Evolutionary conservation across 306 rosid genomes (phyloP).

Genomic region (Pyrus pyrifolia): DNA sequence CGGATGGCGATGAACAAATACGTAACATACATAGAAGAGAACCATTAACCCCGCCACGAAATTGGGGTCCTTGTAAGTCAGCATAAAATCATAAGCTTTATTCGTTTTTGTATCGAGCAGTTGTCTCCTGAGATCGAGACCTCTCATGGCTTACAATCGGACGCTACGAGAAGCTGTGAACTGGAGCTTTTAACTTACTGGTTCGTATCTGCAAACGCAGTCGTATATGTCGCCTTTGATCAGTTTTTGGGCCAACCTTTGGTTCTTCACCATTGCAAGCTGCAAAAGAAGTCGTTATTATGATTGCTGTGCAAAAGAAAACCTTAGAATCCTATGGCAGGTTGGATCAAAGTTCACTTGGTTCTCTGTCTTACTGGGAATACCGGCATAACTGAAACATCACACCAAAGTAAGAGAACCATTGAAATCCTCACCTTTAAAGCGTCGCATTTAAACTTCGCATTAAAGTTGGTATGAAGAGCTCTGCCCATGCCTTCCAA

Average conservation of each 20-base stretch:
- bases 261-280: conserved; percentile 99
- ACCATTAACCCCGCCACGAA: background rate
- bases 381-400: background rate
- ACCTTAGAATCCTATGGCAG: background rate
- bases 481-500: conserved; percentile 99
- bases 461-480: conserved; percentile 91
- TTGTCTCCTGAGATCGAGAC: background rate
- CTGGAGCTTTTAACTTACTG: conserved; percentile 37
- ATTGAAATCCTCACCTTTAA: conserved; percentile 57
- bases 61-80: background rate
- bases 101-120: background rate
- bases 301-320: background rate
- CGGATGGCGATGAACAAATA: background rate
- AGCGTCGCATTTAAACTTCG: conserved; percentile 75
- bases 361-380: no score
- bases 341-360: no score
- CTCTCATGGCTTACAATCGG: background rate
- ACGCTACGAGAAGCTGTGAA: background rate
- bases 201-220: conserved; percentile 85
- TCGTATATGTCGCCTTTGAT: conserved; percentile 73
- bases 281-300: conserved; percentile 24
- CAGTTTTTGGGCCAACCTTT: conserved; percentile 90
- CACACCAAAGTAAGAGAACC: background rate
- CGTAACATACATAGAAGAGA: background rate
- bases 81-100: background rate